Evolutionary conservation across 2,329 filamentous ascomycete species (phyloP), one percentile per base, ranked within the genome.

Genomic region (Monilinia vaccinii-corymbosi): DNA sequence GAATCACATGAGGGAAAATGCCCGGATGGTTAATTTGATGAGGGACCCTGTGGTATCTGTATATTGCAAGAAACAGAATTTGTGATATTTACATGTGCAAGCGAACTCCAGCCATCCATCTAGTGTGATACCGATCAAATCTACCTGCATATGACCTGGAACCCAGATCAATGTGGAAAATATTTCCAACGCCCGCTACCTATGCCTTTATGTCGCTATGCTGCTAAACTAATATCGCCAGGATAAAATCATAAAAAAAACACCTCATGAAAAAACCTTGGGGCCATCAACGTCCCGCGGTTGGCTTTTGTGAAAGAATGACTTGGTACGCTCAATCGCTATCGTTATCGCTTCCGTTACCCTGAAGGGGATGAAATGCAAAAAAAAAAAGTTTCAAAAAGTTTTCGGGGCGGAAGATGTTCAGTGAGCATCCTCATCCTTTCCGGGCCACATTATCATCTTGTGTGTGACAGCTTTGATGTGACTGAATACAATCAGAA

Each of bases 381-480:
- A 34, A 34, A 34, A 13, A 34, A 3, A 36, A 36, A 36, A 36
- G 3, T 2, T 10, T 56, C 53, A 56, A 21, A 36, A 34, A 13
- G 21, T 40, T 23, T 14, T n/a, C 10, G 40, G 10, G 10, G 21
- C 3, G 3, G n/a, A 42, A 42, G n/a, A 21, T 52, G 9, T 31
- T 53, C 10, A 53, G 18, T 67, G 66, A 45, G 64, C 64, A 61
- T 73, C 70, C 58, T 73, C 71, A 60, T 73, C 72, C 46, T 69
- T 70, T 8, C 72, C 72, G 0, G 72, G 72, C 68, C 70, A 73
- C 40, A 73, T 63, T 36, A 73, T 73, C 52, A 69, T 61, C 46
- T 67, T 69, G 23, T 63, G 64, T 56, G 58, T 65, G 10, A 73
- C 65, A 11, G 72, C 71, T 53, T 68, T 70, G 3, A 68, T 38